phyloP scores from a whole-genome alignment of 2,329 filamentous ascomycete genomes.

The Lachnellula arida region DNA sequence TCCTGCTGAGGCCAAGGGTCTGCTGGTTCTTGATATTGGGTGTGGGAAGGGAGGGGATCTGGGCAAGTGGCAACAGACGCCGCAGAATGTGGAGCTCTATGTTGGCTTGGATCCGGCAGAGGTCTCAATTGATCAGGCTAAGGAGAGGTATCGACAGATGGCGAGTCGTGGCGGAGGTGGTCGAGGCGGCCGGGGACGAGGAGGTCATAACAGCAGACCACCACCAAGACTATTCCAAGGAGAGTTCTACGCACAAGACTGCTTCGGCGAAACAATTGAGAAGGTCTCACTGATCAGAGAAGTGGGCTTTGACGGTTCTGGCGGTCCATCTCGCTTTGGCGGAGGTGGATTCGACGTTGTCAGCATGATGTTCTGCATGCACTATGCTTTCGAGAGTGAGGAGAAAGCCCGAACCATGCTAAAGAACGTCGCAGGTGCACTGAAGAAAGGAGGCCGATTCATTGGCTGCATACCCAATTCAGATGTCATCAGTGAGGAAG shows the following conservation, averaged over 20 bases:
- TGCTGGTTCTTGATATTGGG: constrained; percentile 87
- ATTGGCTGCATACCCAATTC: constrained; percentile 97
- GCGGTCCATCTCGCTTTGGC: constrained; percentile 62
- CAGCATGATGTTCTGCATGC: constrained; percentile 99
- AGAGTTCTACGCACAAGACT: constrained; percentile 87
- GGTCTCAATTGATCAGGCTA: constrained; percentile 84
- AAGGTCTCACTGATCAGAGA: constrained; percentile 77
- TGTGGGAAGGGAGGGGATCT: constrained; percentile 96
- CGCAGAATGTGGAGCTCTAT: constrained; percentile 87
- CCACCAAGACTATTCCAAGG: constrained; percentile 68
- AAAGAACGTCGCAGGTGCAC: constrained; percentile 78
- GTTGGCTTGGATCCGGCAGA: constrained; percentile 93
- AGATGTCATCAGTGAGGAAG: constrained; percentile 75
- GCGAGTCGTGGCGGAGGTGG: constrained; percentile 49
- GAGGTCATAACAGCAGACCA: constrained; percentile 43
- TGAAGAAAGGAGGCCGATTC: constrained; percentile 93
- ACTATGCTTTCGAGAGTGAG: constrained; percentile 95
- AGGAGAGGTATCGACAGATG: constrained; percentile 77
- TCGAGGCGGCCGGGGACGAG: constrained; percentile 49
- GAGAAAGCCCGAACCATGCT: constrained; percentile 88
- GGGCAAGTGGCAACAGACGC: constrained; percentile 92
- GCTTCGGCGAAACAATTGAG: constrained; percentile 78
- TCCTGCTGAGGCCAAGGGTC: constrained; percentile 41
- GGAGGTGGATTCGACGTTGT: constrained; percentile 91
- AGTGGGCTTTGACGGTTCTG: constrained; percentile 71